Percentiles rank a stretch among this genome's conserved stretches.
These are phyloP conservation scores for Calonectria henricotiae DNA, from an alignment of 2,329 filamentous ascomycete species.

Conservation along the genomic window DNA sequence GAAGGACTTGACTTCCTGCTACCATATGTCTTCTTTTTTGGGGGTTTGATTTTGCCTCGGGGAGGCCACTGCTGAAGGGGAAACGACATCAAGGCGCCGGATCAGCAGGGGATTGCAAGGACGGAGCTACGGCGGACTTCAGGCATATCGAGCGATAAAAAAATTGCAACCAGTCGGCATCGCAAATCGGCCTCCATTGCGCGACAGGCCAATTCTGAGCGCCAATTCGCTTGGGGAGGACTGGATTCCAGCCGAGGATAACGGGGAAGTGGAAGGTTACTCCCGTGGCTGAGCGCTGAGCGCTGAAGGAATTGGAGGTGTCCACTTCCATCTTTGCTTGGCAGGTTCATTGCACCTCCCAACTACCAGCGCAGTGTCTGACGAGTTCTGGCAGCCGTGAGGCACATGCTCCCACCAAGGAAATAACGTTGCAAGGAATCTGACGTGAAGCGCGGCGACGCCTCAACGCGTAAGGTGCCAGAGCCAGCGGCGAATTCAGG, in stretches of 20 bases:
- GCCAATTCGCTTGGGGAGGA: not conserved
- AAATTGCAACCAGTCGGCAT: not conserved
- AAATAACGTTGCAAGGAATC: not conserved
- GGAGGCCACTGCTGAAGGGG: not conserved
- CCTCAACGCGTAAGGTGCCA: slow-evolving; percentile 10
- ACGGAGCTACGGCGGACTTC: not conserved
- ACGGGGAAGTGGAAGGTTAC: slow-evolving; percentile 9
- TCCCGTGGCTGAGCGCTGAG: slow-evolving; percentile 18
- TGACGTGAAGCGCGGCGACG: slow-evolving; percentile 15
- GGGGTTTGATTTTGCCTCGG: not conserved
- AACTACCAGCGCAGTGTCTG: slow-evolving; percentile 8
- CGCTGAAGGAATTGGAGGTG: slow-evolving; percentile 17
- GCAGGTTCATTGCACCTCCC: slow-evolving; percentile 20
- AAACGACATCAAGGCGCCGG: not conserved
- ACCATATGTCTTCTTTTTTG: not conserved
- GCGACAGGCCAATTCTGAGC: not conserved
- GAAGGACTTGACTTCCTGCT: slow-evolving; percentile 4
- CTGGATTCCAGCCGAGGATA: slow-evolving; percentile 2
- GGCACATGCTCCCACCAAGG: not conserved
- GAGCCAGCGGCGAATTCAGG: slow-evolving; percentile 4
- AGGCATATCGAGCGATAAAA: not conserved
- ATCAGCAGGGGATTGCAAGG: not conserved
- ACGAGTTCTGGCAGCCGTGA: not conserved
- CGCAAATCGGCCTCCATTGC: not conserved
- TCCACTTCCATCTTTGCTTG: slow-evolving; percentile 12